These are phyloP conservation scores for Neonothopanus nambi DNA, from an alignment of 1,284 basidiomycete species.

Conservation along the genomic window DNA sequence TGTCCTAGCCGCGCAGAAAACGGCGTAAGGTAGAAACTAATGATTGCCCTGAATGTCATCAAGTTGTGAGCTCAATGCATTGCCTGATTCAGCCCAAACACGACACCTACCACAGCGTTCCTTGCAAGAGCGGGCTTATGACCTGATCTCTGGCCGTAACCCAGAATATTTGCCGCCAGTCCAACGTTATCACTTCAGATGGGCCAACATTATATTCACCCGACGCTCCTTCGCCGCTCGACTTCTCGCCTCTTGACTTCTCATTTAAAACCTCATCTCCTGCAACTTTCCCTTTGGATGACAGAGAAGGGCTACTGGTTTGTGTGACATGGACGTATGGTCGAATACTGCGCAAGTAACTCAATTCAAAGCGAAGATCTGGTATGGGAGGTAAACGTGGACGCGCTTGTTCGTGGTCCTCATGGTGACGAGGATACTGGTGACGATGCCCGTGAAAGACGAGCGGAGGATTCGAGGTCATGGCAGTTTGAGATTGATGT, in stretches of 20 bases:
- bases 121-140: slow-evolving; percentile 66
- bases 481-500: too few relatives aligned
- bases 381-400: slow-evolving; percentile 41
- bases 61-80: neutral
- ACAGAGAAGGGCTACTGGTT: slow-evolving; percentile 1
- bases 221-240: slow-evolving; percentile 21
- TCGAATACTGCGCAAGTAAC: slow-evolving; percentile 60
- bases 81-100: slow-evolving; percentile 2
- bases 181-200: slow-evolving; percentile 45
- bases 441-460: slow-evolving; percentile 4
- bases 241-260: slow-evolving; percentile 27
- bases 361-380: slow-evolving; percentile 73
- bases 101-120: slow-evolving; percentile 61
- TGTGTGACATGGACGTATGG: slow-evolving; percentile 48
- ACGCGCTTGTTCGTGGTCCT: neutral
- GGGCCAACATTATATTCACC: slow-evolving; percentile 22
- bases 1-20: slow-evolving; percentile 30
- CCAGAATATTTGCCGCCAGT: slow-evolving; percentile 64
- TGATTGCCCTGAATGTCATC: slow-evolving; percentile 36
- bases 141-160: slow-evolving; percentile 69
- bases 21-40: slow-evolving; percentile 40
- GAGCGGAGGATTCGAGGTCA: slow-evolving; percentile 1
- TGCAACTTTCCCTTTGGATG: slow-evolving; percentile 4
- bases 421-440: neutral
- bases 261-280: slow-evolving; percentile 27